phyloP scores from a whole-genome alignment of 1,284 basidiomycete genomes.

The Exobasidium cylindrosporum region DNA sequence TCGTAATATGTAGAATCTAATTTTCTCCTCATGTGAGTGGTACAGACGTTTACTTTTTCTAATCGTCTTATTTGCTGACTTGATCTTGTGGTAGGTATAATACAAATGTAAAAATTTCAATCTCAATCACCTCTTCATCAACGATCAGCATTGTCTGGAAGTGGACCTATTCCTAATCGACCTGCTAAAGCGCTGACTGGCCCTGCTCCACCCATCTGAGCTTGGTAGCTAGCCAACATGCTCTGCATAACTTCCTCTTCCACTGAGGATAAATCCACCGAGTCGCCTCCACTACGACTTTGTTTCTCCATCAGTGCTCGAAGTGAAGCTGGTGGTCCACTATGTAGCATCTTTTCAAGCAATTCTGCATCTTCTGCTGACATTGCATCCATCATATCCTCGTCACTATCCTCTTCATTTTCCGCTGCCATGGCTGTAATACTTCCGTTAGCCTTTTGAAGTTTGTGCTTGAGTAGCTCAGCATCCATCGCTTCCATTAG shows the following conservation, averaged over 20 bases:
- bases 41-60: too few species aligned
- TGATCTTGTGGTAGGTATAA: too few species aligned
- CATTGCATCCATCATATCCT: neutral
- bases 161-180: neutral
- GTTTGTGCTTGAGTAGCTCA: conserved; percentile 9
- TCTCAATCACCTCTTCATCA: too few species aligned
- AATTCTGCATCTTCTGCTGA: conserved; percentile 15
- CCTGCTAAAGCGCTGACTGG: conserved; percentile 1
- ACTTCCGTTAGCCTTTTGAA: neutral
- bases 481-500: conserved; percentile 8
- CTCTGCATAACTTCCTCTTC: conserved; percentile 9
- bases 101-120: too few species aligned
- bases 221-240: conserved; percentile 12
- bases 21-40: too few species aligned
- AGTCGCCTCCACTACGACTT: neutral
- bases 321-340: conserved; percentile 4
- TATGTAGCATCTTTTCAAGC: conserved; percentile 13
- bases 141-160: neutral
- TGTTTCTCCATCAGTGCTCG: conserved; percentile 12
- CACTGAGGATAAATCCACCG: neutral
- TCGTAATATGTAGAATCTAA: too few species aligned
- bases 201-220: conserved; percentile 9
- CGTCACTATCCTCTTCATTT: conserved; percentile 12
- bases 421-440: neutral
- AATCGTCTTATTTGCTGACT: too few species aligned